A percentile compares a stretch with the other conserved stretches of the same genome.
Conservation (phyloP, 768 basidiomycete genomes). For the Mycena pura region DNA sequence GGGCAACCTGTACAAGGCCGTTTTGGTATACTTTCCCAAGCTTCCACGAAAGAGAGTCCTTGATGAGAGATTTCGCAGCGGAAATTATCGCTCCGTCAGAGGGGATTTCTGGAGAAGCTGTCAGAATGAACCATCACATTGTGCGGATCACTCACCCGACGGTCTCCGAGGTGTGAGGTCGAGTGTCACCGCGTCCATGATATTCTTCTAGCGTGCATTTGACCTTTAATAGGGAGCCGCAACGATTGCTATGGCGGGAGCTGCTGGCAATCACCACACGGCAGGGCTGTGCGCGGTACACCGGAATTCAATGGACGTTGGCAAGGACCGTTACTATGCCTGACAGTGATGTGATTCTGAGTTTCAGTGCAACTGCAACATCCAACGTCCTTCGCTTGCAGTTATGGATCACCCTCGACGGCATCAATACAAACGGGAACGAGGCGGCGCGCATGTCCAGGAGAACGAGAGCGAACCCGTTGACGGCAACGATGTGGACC, state of each 20-base stretch:
- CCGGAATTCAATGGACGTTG: no score
- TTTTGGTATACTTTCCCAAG: not conserved
- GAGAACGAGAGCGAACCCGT: constrained; percentile 46
- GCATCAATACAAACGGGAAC: no score
- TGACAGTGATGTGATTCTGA: no score
- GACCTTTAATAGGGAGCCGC: no score
- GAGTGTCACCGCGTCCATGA: not conserved
- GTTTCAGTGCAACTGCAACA: no score
- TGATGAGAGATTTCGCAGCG: not conserved
- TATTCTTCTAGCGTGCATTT: no score
- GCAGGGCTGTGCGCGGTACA: no score
- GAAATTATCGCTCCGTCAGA: constrained; percentile 1
- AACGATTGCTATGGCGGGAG: no score
- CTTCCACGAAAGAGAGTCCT: constrained; percentile 1
- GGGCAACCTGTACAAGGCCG: not conserved
- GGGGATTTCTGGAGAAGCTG: not conserved
- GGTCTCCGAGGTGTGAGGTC: not conserved
- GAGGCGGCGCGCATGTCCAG: constrained; percentile 31
- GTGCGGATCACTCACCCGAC: not conserved
- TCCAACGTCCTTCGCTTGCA: no score
- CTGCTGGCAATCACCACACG: no score
- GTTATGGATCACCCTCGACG: no score
- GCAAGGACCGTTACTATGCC: no score
- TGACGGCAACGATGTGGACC: constrained; percentile 67
- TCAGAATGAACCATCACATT: not conserved